A percentile compares a stretch with the other conserved stretches of the same genome.
Conservation (phyloP, 805 yeast species). For the Debaryomyces hansenii region DNA sequence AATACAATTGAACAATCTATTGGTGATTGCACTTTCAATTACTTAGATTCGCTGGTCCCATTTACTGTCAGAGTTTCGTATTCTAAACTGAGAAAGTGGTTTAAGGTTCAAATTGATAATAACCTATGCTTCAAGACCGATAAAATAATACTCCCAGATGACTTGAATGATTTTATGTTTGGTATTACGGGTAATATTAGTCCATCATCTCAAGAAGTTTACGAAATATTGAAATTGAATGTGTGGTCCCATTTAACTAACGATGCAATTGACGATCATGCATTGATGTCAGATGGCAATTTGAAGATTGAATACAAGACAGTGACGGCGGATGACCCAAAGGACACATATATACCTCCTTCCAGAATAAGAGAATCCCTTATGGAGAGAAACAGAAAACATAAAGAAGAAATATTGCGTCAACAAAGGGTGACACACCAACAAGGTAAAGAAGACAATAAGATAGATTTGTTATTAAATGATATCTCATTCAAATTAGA, state of each 20-base stretch:
- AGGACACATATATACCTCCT: conserved; percentile 14
- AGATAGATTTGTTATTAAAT: background rate
- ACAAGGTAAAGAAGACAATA: background rate
- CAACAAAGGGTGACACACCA: conserved; percentile 1
- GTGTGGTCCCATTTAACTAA: conserved; percentile 53
- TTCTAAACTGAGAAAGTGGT: conserved; percentile 40
- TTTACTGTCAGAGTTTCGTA: conserved; percentile 66
- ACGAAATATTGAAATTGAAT: conserved; percentile 62
- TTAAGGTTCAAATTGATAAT: conserved; percentile 73
- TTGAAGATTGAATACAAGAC: conserved; percentile 38
- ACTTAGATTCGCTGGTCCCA: conserved; percentile 71
- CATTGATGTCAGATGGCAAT: conserved; percentile 43
- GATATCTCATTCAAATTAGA: conserved; percentile 6
- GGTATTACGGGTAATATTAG: conserved; percentile 52
- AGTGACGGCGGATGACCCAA: conserved; percentile 20
- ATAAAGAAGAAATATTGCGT: conserved; percentile 15
- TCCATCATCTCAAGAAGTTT: conserved; percentile 48
- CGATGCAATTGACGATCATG: conserved; percentile 61
- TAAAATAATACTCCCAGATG: conserved; percentile 45
- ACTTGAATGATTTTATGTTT: conserved; percentile 37
- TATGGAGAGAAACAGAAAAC: conserved; percentile 34
- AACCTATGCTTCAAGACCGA: conserved; percentile 68
- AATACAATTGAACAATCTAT: conserved; percentile 36
- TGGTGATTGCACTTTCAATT: conserved; percentile 58
- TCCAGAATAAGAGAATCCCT: conserved; percentile 31